Conservation (phyloP, 805 yeast genomes). For the Clavispora fructus region DNA sequence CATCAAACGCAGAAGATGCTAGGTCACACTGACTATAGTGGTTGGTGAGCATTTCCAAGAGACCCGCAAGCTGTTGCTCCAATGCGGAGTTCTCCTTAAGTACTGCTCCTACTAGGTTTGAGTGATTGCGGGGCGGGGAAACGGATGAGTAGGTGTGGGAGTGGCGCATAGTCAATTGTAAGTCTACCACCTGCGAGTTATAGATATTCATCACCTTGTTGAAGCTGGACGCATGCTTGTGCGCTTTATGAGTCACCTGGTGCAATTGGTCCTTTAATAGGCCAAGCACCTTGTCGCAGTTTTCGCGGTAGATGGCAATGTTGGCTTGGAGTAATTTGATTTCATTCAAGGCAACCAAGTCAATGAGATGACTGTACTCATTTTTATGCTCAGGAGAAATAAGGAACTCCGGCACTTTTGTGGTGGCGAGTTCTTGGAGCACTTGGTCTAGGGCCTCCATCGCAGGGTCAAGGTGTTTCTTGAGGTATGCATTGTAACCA, state of each 20-base stretch:
- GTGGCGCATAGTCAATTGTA: slow-evolving; percentile 3
- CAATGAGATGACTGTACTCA: slow-evolving; percentile 16
- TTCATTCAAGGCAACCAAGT: slow-evolving; percentile 32
- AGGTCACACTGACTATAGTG: slow-evolving; percentile 77
- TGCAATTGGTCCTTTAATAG: slow-evolving; percentile 1
- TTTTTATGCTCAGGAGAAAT: slow-evolving; percentile 4
- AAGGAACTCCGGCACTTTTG: slow-evolving; percentile 25
- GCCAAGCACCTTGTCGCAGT: slow-evolving; percentile 10
- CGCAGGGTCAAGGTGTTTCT: slow-evolving; percentile 17
- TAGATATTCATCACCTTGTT: slow-evolving; percentile 13
- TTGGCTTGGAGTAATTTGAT: slow-evolving; percentile 22
- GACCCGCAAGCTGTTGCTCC: slow-evolving; percentile 66
- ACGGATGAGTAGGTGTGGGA: background rate
- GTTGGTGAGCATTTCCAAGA: slow-evolving; percentile 65
- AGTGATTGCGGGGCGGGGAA: background rate
- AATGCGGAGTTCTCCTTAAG: slow-evolving; percentile 38
- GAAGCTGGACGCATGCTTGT: slow-evolving; percentile 7
- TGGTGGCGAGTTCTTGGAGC: slow-evolving; percentile 18
- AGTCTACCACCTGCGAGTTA: slow-evolving; percentile 8
- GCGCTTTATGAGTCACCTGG: slow-evolving; percentile 2
- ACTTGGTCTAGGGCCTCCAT: slow-evolving; percentile 21
- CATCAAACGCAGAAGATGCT: slow-evolving; percentile 37
- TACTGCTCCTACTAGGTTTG: slow-evolving; percentile 5
- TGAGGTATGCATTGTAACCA: slow-evolving; percentile 6
- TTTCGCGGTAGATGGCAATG: slow-evolving; percentile 22